These are phyloP conservation scores for Hypoxylon rickii DNA, from an alignment of 495 filamentous ascomycete species.

Conservation along the genomic window DNA sequence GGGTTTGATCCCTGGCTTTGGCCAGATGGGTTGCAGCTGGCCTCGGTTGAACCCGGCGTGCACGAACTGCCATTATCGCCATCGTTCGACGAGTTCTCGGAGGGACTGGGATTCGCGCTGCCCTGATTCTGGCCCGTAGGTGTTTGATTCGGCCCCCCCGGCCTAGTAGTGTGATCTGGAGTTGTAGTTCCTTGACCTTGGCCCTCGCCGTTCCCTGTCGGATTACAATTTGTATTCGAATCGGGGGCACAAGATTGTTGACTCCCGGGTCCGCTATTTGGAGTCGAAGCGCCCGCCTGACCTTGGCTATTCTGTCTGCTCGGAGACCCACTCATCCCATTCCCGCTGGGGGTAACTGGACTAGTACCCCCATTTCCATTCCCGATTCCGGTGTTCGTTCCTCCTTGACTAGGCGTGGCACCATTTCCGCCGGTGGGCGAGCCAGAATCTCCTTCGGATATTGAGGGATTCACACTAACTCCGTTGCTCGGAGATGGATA, in stretches of 20 bases:
- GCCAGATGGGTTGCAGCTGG: conserved; percentile 1
- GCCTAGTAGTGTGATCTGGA: background rate
- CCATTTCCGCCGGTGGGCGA: conserved; percentile 14
- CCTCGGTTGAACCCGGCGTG: conserved; percentile 7
- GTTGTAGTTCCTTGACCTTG: background rate
- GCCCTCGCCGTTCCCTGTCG: background rate
- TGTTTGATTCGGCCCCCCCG: background rate
- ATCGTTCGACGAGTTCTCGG: background rate
- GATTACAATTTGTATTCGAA: conserved; percentile 3
- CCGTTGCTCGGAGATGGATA: conserved; percentile 13
- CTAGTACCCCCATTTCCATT: conserved; percentile 15
- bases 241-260: background rate
- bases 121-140: background rate
- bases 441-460: conserved; percentile 2
- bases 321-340: conserved; percentile 1
- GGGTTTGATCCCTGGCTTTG: conserved; percentile 6
- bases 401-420: conserved; percentile 13
- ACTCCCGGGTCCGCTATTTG: background rate
- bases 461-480: conserved; percentile 1
- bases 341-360: conserved; percentile 4
- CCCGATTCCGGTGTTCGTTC: conserved; percentile 8
- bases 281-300: background rate
- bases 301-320: conserved; percentile 4
- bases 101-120: conserved; percentile 1
- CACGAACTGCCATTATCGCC: conserved; percentile 8